Conservation (phyloP, 1,284 basidiomycete species). For the Heliocybe sulcata region DNA sequence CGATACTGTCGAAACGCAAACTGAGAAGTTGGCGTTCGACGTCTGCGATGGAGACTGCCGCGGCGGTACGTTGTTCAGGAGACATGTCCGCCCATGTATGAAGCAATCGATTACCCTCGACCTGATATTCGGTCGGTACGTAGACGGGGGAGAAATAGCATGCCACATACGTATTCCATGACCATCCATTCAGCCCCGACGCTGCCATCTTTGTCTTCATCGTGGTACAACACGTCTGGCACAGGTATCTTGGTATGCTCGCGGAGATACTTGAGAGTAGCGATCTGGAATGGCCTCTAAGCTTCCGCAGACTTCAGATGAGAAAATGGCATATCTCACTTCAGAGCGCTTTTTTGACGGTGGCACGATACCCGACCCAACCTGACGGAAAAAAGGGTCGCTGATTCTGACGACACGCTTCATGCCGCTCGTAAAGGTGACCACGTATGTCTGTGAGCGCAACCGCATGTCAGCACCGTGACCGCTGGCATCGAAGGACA, state of each 20-base stretch:
- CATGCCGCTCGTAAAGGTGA: background rate
- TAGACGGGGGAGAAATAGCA: too few species aligned
- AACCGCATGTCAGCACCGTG: background rate
- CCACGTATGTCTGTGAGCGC: background rate
- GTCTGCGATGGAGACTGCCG: slow-evolving; percentile 8
- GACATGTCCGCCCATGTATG: background rate
- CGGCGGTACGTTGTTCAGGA: background rate
- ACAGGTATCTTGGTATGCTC: background rate
- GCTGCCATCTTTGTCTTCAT: background rate
- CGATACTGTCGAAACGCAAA: slow-evolving; percentile 10
- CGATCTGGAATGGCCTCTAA: background rate
- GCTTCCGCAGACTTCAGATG: background rate
- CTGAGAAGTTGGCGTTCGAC: slow-evolving; percentile 8
- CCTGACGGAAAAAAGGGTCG: background rate
- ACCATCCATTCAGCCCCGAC: background rate
- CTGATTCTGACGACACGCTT: background rate
- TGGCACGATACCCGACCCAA: background rate
- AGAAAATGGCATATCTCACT: background rate
- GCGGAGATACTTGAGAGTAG: background rate
- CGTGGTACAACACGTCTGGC: background rate
- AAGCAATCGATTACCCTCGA: background rate
- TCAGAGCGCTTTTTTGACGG: background rate
- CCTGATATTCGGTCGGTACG: too few species aligned
- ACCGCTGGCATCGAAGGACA: background rate
- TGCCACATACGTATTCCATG: background rate